A percentile compares a stretch with the other conserved stretches of the same genome.
These are phyloP conservation scores for Phlyctochytrium arcticum DNA, from an alignment of 192 early-diverging fungal species.

Conservation along the genomic window DNA sequence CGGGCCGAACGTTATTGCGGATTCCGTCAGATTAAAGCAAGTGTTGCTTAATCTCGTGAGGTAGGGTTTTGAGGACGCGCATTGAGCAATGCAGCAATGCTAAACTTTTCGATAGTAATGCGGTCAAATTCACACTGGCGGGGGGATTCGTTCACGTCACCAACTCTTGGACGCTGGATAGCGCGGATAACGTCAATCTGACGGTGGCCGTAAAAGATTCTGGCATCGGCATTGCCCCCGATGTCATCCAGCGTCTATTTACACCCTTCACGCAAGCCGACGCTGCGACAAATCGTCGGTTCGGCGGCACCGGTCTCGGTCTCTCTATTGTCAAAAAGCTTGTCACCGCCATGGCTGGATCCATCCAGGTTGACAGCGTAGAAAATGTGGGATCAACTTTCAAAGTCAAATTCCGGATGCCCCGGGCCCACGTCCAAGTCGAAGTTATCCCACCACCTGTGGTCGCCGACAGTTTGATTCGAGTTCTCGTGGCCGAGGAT, in stretches of 20 bases:
- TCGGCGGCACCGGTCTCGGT: conserved; percentile 30
- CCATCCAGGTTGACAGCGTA: background rate
- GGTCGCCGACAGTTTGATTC: background rate
- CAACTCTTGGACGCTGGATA: background rate
- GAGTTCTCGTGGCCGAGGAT: conserved; percentile 24
- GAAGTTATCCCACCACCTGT: background rate
- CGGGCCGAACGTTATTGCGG: conserved; percentile 5
- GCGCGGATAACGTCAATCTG: background rate
- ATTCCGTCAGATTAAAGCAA: conserved; percentile 15
- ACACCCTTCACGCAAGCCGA: conserved; percentile 27
- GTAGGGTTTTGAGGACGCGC: too few species aligned
- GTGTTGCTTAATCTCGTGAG: conserved; percentile 19
- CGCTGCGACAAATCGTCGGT: conserved; percentile 4
- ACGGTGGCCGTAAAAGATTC: conserved; percentile 10
- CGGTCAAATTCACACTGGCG: conserved; percentile 20
- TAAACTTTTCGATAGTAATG: too few species aligned
- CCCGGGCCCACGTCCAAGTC: conserved; percentile 1
- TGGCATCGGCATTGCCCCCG: conserved; percentile 20
- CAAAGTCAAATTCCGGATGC: background rate
- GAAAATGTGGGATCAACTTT: conserved; percentile 19
- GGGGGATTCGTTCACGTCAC: conserved; percentile 1
- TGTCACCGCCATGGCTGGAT: conserved; percentile 10
- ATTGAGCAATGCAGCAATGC: too few species aligned
- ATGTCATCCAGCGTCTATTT: conserved; percentile 15
- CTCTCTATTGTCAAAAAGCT: conserved; percentile 19